A percentile compares a stretch with the other conserved stretches of the same genome.
phyloP scores from a whole-genome alignment of 73 alveolate genomes.

The Blepharisma japonicum region DNA sequence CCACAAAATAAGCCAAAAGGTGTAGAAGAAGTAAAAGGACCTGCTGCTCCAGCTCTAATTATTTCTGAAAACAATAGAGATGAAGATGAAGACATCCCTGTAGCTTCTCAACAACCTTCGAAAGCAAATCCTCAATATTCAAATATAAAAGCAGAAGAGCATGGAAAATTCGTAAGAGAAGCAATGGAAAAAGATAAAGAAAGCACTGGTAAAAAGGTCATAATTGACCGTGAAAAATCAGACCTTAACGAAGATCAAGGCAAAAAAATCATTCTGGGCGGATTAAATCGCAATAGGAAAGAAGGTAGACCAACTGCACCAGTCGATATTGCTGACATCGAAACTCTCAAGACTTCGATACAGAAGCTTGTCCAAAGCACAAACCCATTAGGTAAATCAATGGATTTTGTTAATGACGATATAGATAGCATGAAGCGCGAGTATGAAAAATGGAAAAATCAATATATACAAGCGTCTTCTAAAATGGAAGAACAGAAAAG shows the following conservation, averaged over 20 bases:
- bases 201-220: background rate
- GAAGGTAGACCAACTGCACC: background rate
- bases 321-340: constrained; percentile 25
- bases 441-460: constrained; percentile 38
- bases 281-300: background rate
- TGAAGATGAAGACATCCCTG: constrained; percentile 34
- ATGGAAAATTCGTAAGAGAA: constrained; percentile 38
- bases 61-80: background rate
- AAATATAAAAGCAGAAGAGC: constrained; percentile 36
- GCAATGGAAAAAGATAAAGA: constrained; percentile 16
- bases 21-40: constrained; percentile 34
- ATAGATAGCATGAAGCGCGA: constrained; percentile 41
- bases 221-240: background rate
- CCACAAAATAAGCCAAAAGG: constrained; percentile 19
- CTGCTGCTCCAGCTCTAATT: background rate
- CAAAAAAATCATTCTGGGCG: background rate
- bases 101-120: constrained; percentile 40
- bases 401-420: constrained; percentile 44
- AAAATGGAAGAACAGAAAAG: constrained; percentile 40
- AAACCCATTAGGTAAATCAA: constrained; percentile 39
- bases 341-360: constrained; percentile 28
- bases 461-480: constrained; percentile 22
- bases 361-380: constrained; percentile 31
- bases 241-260: constrained; percentile 21
- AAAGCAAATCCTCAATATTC: constrained; percentile 12